Conservation (phyloP, 1,139 yeast genomes). For the Taiozyma sp. region DNA sequence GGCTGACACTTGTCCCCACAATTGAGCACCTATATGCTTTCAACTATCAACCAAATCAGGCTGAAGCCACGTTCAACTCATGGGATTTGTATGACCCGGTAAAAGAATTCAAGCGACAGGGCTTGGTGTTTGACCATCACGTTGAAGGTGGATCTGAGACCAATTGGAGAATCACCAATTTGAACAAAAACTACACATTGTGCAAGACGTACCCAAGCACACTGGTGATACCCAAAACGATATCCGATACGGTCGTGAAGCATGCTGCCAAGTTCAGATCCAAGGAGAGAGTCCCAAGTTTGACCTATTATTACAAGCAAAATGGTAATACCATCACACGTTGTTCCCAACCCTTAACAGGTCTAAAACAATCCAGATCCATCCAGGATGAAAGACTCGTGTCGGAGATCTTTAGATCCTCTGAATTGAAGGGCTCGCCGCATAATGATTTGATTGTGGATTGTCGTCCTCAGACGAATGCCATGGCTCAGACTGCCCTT, state of each 20-base stretch:
- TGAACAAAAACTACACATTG: conserved; percentile 63
- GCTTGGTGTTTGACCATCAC: conserved; percentile 31
- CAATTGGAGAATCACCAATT: conserved; percentile 65
- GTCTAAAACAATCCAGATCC: conserved; percentile 82
- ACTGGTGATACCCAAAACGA: conserved; percentile 64
- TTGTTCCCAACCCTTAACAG: conserved; percentile 92
- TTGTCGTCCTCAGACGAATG: conserved; percentile 89
- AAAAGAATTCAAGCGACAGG: conserved; percentile 66
- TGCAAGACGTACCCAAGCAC: conserved; percentile 73
- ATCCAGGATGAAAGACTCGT: conserved; percentile 87
- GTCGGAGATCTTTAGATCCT: conserved; percentile 57
- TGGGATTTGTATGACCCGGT: conserved; percentile 69
- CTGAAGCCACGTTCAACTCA: conserved; percentile 52
- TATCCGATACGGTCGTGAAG: conserved; percentile 76
- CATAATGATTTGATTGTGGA: conserved; percentile 76
- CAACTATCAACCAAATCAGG: conserved; percentile 53
- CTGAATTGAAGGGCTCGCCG: conserved; percentile 26
- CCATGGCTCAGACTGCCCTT: conserved; percentile 93
- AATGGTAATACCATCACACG: conserved; percentile 82
- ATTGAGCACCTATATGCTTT: conserved; percentile 67
- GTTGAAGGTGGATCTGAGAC: conserved; percentile 6
- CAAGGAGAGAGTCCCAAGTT: conserved; percentile 77
- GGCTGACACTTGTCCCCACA: conserved; percentile 53
- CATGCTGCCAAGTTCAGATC: conserved; percentile 88
- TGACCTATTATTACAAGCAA: conserved; percentile 68